These are phyloP conservation scores for Alternaria infectoria DNA, from an alignment of 2,329 filamentous ascomycete genomes.

Conservation along the genomic window DNA sequence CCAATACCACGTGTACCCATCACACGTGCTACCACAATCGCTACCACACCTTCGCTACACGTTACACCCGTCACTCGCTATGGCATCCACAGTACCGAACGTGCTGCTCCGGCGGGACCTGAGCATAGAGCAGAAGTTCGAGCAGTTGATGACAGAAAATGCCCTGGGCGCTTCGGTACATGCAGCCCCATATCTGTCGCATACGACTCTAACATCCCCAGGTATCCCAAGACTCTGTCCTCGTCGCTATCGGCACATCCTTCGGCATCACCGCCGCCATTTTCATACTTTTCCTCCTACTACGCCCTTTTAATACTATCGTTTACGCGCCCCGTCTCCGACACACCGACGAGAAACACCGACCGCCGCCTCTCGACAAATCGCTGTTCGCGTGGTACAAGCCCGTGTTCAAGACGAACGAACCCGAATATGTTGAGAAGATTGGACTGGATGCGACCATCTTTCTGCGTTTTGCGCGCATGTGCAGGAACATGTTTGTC, in stretches of 20 bases:
- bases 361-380: slow-evolving; percentile 83
- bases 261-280: slow-evolving; percentile 76
- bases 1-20: background rate
- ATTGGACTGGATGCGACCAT: slow-evolving; percentile 90
- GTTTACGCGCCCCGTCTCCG: slow-evolving; percentile 95
- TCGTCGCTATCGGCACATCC: slow-evolving; percentile 81
- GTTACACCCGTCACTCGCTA: slow-evolving; percentile 19
- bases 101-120: slow-evolving; percentile 35
- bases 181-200: background rate
- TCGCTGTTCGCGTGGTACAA: slow-evolving; percentile 87
- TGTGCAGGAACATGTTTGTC: slow-evolving; percentile 91
- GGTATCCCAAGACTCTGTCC: slow-evolving; percentile 69
- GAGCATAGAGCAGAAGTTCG: slow-evolving; percentile 39
- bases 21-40: background rate
- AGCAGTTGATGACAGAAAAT: slow-evolving; percentile 38
- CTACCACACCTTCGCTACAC: background rate
- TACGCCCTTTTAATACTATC: slow-evolving; percentile 88
- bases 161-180: slow-evolving; percentile 36
- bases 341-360: slow-evolving; percentile 87
- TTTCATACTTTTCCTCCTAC: slow-evolving; percentile 81
- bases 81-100: slow-evolving; percentile 24
- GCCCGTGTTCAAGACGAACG: slow-evolving; percentile 78
- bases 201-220: slow-evolving; percentile 39
- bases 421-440: slow-evolving; percentile 77
- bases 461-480: slow-evolving; percentile 85